Evolutionary conservation across 202 grass and related monocot genomes (phyloP).

Genomic region (Panicum virgatum): DNA sequence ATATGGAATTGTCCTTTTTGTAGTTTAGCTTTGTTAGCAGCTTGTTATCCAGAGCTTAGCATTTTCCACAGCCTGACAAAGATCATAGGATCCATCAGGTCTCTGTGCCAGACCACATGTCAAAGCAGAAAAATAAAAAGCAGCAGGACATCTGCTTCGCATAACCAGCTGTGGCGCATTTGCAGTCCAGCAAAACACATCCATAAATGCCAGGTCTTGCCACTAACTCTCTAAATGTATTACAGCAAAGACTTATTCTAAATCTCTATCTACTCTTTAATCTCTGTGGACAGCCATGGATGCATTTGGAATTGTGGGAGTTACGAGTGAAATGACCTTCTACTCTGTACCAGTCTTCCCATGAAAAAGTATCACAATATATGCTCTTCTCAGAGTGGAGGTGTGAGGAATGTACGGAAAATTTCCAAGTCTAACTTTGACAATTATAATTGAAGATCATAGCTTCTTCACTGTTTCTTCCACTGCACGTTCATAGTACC

Average conservation of each 20-base stretch:
- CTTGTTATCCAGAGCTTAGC: no score
- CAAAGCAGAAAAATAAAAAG: no score
- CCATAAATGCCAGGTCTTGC: neutral
- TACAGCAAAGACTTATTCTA: neutral
- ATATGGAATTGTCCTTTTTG: no score
- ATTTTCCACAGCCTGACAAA: no score
- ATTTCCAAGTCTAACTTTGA: neutral
- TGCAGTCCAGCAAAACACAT: neutral
- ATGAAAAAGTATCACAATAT: neutral
- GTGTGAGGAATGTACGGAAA: neutral
- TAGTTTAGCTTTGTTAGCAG: no score
- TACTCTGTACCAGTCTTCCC: neutral
- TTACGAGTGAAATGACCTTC: neutral
- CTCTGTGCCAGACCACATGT: no score
- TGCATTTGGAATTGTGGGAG: neutral
- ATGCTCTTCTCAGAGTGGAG: neutral
- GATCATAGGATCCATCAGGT: no score
- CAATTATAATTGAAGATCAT: slow-evolving; percentile 28
- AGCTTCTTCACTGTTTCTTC: slow-evolving; percentile 91
- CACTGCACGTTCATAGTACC: slow-evolving; percentile 79
- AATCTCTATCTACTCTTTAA: neutral
- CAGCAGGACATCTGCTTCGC: no score
- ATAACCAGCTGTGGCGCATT: no score
- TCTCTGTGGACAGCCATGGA: neutral
- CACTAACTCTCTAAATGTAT: neutral